Conservation (phyloP, 164 flowering plant species). For the Annona squamosa region DNA sequence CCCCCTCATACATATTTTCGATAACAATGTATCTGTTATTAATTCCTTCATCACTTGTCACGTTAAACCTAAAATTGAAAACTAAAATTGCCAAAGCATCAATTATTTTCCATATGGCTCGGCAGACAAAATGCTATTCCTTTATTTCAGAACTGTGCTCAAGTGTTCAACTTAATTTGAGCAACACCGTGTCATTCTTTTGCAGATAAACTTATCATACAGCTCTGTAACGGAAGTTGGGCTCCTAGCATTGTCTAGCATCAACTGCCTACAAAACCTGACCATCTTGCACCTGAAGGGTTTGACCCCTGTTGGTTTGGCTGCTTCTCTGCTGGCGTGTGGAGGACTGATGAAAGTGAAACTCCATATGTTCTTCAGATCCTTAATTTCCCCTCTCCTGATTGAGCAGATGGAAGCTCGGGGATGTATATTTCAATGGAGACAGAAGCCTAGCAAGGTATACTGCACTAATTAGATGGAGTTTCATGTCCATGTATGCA, state of each 20-base stretch:
- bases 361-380: conserved; percentile 52
- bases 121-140: background rate
- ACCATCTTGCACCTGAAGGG: conserved; percentile 61
- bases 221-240: conserved; percentile 76
- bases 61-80: background rate
- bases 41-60: no score
- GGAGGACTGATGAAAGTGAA: conserved; percentile 73
- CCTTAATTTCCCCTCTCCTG: conserved; percentile 43
- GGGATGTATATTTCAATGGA: conserved; percentile 79
- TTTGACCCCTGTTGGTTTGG: conserved; percentile 58
- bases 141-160: background rate
- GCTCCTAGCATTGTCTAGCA: conserved; percentile 68
- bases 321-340: conserved; percentile 63
- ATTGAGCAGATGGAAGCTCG: conserved; percentile 68
- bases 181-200: background rate
- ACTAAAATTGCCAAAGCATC: background rate
- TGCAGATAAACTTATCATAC: conserved; percentile 81
- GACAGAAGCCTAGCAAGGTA: conserved; percentile 55
- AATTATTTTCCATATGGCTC: background rate
- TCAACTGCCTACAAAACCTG: conserved; percentile 67
- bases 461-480: background rate
- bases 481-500: background rate
- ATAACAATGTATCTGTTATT: no score
- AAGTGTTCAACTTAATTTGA: background rate
- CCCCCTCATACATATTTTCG: no score